These are phyloP conservation scores for Earliella scabrosa DNA, from an alignment of 1,284 basidiomycete genomes.

Conservation along the genomic window DNA sequence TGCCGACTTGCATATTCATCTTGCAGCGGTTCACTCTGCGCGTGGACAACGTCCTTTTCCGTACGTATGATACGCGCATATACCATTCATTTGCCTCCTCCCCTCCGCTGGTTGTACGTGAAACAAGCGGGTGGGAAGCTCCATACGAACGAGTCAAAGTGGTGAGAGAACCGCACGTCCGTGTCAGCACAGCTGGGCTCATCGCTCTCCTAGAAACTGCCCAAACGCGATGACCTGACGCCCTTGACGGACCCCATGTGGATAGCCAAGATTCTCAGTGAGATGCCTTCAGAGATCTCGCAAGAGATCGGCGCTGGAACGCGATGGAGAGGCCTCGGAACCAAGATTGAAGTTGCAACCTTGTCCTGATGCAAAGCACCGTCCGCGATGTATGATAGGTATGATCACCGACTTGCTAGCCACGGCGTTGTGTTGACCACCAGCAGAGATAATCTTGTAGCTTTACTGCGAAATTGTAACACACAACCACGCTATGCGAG, in stretches of 20 bases:
- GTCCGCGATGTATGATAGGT: neutral
- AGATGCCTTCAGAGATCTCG: conserved; percentile 61
- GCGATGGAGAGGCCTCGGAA: conserved; percentile 79
- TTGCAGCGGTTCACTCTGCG: conserved; percentile 92
- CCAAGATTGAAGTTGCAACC: conserved; percentile 45
- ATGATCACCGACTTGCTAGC: neutral
- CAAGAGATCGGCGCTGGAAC: conserved; percentile 70
- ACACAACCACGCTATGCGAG: too few species aligned
- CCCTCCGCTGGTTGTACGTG: conserved; percentile 74
- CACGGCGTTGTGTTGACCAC: neutral
- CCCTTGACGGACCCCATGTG: conserved; percentile 90
- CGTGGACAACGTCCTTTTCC: conserved; percentile 95
- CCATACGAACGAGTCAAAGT: conserved; percentile 81
- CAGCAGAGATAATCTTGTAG: neutral
- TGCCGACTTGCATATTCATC: conserved; percentile 96
- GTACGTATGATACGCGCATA: conserved; percentile 88
- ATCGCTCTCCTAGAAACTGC: conserved; percentile 60
- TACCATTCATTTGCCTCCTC: conserved; percentile 81
- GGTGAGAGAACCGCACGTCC: conserved; percentile 48
- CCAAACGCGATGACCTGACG: conserved; percentile 83
- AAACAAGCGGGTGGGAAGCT: conserved; percentile 90
- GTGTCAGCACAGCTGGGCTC: neutral
- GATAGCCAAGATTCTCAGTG: conserved; percentile 78
- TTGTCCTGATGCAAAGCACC: conserved; percentile 8
- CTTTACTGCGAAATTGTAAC: neutral